phyloP scores from a whole-genome alignment of 345 rosid genomes.

The Cochlearia excelsa region DNA sequence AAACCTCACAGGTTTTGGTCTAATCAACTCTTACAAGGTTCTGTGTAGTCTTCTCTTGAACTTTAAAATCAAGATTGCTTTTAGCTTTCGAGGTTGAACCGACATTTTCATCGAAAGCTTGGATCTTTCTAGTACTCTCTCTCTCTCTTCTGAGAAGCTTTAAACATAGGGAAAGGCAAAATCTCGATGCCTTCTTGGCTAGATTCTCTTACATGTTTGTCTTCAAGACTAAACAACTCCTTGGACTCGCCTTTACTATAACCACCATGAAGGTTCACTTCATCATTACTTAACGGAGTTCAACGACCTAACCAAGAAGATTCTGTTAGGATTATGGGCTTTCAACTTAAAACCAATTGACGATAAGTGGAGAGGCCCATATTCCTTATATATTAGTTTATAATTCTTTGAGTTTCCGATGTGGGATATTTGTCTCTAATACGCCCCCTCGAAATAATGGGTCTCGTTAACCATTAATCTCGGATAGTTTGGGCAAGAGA shows the following conservation, averaged over 20 bases:
- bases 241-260: not conserved
- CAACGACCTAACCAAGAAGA: conserved; percentile 74
- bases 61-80: conserved; percentile 32
- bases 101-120: conserved; percentile 23
- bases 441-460: too few relatives aligned
- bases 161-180: conserved; percentile 29
- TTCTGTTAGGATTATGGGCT: conserved; percentile 16
- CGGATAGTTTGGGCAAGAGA: too few relatives aligned
- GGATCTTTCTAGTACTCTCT: not conserved
- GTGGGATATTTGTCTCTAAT: too few relatives aligned
- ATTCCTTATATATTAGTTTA: too few relatives aligned
- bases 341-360: too few relatives aligned
- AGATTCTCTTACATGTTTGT: conserved; percentile 14
- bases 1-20: conserved; percentile 42
- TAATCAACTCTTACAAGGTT: conserved; percentile 28
- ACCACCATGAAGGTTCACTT: conserved; percentile 9
- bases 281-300: conserved; percentile 18
- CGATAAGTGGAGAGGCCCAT: too few relatives aligned
- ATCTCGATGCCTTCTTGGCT: not conserved
- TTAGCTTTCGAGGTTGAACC: conserved; percentile 48
- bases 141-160: conserved; percentile 32
- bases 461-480: too few relatives aligned
- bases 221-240: conserved; percentile 20
- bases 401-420: too few relatives aligned
- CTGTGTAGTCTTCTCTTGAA: conserved; percentile 44